Conservation (phyloP, 164 flowering plant genomes). For the Saururus chinensis region DNA sequence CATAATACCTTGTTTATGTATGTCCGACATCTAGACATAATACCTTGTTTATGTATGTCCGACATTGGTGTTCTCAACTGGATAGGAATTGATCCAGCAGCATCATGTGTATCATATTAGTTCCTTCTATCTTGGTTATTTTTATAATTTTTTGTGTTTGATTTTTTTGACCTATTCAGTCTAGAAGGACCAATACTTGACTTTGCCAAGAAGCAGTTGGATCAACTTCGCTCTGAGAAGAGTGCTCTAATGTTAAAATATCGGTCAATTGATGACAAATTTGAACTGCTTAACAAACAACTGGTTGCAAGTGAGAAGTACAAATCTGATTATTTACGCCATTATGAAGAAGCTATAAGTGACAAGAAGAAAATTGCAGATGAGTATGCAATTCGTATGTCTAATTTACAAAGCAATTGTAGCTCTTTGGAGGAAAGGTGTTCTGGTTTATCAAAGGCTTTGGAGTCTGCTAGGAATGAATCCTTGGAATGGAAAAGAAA, state of each 20-base stretch:
- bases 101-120: not conserved
- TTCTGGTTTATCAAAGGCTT: constrained; percentile 40
- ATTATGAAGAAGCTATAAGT: constrained; percentile 81
- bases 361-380: constrained; percentile 78
- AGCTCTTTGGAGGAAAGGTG: constrained; percentile 74
- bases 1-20: too few species aligned
- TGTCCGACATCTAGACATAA: too few species aligned
- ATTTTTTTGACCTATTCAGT: constrained; percentile 29
- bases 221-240: constrained; percentile 69
- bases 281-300: constrained; percentile 66
- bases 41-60: too few species aligned
- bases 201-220: constrained; percentile 60
- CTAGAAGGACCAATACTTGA: constrained; percentile 83
- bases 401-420: constrained; percentile 56
- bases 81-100: not conserved
- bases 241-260: constrained; percentile 63
- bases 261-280: constrained; percentile 71
- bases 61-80: not conserved
- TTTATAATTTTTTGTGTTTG: not conserved
- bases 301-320: constrained; percentile 73
- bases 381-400: constrained; percentile 69
- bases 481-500: constrained; percentile 81
- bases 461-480: constrained; percentile 57
- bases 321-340: constrained; percentile 74
- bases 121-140: not conserved